These are phyloP conservation scores for Jaapia argillacea DNA, from an alignment of 768 basidiomycete species.

Conservation along the genomic window DNA sequence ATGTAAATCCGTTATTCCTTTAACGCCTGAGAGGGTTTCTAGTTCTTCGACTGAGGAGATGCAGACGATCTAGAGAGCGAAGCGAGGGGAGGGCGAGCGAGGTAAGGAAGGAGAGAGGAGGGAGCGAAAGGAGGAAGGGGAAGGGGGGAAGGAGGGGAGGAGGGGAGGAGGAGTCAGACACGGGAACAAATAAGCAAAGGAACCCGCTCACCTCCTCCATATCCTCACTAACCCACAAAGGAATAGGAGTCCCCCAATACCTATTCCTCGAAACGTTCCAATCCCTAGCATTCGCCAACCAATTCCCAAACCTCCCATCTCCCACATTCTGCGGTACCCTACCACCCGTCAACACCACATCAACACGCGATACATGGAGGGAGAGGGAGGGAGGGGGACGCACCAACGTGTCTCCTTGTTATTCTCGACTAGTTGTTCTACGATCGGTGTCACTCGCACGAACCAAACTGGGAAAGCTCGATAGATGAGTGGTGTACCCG, in stretches of 20 bases:
- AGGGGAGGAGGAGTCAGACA: neutral
- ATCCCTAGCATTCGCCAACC: constrained; percentile 96
- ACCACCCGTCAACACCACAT: neutral
- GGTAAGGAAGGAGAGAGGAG: neutral
- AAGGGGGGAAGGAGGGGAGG: neutral
- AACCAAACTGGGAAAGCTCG: constrained; percentile 97
- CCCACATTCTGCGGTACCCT: constrained; percentile 92
- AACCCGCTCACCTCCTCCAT: constrained; percentile 58
- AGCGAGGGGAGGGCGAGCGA: neutral
- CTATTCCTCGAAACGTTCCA: constrained; percentile 99
- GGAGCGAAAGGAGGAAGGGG: neutral
- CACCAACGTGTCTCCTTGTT: constrained; percentile 89
- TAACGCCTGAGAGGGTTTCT: constrained; percentile 75
- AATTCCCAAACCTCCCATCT: constrained; percentile 91
- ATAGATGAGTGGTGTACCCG: constrained; percentile 91
- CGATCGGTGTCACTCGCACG: constrained; percentile 75
- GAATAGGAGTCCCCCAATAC: constrained; percentile 98
- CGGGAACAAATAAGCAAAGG: neutral
- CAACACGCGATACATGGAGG: neutral
- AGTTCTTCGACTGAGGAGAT: constrained; percentile 85
- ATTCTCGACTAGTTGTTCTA: constrained; percentile 81
- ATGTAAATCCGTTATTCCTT: constrained; percentile 83
- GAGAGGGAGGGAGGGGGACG: constrained; percentile 8
- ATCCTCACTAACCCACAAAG: constrained; percentile 93
- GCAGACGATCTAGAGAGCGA: constrained; percentile 79